These are phyloP conservation scores for Stromatinia cepivora DNA, from an alignment of 2,329 filamentous ascomycete species.

Conservation along the genomic window DNA sequence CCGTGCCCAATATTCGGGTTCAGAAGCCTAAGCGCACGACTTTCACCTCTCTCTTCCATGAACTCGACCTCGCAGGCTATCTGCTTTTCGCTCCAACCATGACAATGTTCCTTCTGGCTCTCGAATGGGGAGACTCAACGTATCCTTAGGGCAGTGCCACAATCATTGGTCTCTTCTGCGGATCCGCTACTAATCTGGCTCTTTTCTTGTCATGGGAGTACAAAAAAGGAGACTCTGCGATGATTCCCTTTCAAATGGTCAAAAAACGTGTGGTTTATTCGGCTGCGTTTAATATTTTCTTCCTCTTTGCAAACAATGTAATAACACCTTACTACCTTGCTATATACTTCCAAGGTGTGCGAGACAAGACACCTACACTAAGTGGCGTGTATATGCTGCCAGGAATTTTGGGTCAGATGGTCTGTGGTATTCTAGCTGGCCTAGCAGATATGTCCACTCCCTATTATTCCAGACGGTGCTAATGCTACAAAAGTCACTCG, in stretches of 20 bases:
- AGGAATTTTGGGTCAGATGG: slow-evolving; percentile 41
- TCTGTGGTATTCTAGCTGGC: slow-evolving; percentile 30
- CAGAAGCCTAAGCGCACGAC: neutral
- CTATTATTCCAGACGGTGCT: neutral
- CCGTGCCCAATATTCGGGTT: slow-evolving; percentile 20
- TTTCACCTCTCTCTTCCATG: slow-evolving; percentile 14
- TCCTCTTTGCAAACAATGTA: slow-evolving; percentile 23
- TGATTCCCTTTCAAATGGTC: slow-evolving; percentile 31
- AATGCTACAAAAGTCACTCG: slow-evolving; percentile 27
- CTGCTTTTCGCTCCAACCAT: slow-evolving; percentile 39
- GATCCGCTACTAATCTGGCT: slow-evolving; percentile 24
- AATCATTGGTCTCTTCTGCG: slow-evolving; percentile 33
- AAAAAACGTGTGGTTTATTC: slow-evolving; percentile 29
- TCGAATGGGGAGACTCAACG: slow-evolving; percentile 40
- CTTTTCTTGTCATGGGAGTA: slow-evolving; percentile 34
- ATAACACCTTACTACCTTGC: slow-evolving; percentile 48
- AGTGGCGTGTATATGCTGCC: slow-evolving; percentile 46
- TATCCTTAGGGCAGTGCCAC: slow-evolving; percentile 36
- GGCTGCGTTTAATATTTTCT: neutral
- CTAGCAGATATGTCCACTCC: slow-evolving; percentile 25
- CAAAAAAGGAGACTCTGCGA: slow-evolving; percentile 32
- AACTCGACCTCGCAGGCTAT: slow-evolving; percentile 40
- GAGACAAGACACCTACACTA: slow-evolving; percentile 41
- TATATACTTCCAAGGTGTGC: slow-evolving; percentile 52
- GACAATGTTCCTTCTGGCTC: slow-evolving; percentile 40